Conservation (phyloP, 2,329 filamentous ascomycete species). For the Sphaerulina populicola region DNA sequence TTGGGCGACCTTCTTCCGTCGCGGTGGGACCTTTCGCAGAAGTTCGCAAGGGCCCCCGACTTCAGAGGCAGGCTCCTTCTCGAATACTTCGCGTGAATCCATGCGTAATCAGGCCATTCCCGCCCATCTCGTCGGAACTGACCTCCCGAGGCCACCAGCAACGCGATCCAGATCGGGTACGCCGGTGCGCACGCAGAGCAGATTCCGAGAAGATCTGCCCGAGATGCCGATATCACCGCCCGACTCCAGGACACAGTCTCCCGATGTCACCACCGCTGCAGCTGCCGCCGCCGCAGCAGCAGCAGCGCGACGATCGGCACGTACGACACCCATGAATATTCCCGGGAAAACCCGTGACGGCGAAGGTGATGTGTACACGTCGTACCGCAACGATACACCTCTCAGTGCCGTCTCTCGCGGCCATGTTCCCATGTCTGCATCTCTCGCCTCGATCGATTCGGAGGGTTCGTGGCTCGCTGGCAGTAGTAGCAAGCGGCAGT, state of each 20-base stretch:
- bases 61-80: slow-evolving; percentile 60
- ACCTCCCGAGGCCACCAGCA: slow-evolving; percentile 30
- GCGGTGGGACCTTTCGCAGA: slow-evolving; percentile 38
- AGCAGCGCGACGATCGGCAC: slow-evolving; percentile 33
- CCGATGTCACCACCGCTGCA: slow-evolving; percentile 52
- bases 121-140: slow-evolving; percentile 39
- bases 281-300: slow-evolving; percentile 37
- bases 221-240: slow-evolving; percentile 80
- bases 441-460: slow-evolving; percentile 86
- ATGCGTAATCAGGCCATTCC: slow-evolving; percentile 54
- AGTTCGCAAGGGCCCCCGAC: slow-evolving; percentile 45
- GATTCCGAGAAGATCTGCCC: slow-evolving; percentile 84
- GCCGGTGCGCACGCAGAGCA: slow-evolving; percentile 75
- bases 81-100: slow-evolving; percentile 83
- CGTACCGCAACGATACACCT: slow-evolving; percentile 38
- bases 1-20: slow-evolving; percentile 69
- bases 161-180: slow-evolving; percentile 47
- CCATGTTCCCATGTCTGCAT: slow-evolving; percentile 57
- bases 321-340: slow-evolving; percentile 16
- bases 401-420: slow-evolving; percentile 20
- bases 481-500: slow-evolving; percentile 50
- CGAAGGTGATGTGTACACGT: slow-evolving; percentile 12
- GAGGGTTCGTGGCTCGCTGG: slow-evolving; percentile 88
- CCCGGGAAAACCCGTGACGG: slow-evolving; percentile 11
- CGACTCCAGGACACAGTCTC: slow-evolving; percentile 70